phyloP scores from a whole-genome alignment of 805 yeast genomes.

The Wilhelminamyces savonicus region DNA sequence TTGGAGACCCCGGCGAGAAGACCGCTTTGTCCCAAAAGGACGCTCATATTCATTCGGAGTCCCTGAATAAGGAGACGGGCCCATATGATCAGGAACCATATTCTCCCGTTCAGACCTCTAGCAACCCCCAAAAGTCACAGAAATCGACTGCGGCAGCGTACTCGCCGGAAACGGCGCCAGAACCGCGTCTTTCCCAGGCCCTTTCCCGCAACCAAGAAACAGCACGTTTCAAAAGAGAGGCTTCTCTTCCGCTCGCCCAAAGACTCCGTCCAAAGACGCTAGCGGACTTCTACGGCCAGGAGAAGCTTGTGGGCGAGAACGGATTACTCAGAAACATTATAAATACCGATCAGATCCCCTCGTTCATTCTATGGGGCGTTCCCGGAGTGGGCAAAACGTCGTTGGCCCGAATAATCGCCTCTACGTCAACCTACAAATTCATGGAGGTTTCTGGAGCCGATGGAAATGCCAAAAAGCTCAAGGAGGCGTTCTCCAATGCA shows the following conservation, averaged over 20 bases:
- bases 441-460: constrained; percentile 37
- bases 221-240: too few species aligned
- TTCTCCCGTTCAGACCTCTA: too few species aligned
- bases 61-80: too few species aligned
- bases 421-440: constrained; percentile 23
- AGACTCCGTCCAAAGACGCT: constrained; percentile 31
- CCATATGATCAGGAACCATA: too few species aligned
- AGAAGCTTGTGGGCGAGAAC: constrained; percentile 29
- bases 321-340: constrained; percentile 32
- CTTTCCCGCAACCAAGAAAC: too few species aligned
- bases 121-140: too few species aligned
- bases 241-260: constrained; percentile 32
- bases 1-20: too few species aligned
- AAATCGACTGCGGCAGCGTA: too few species aligned
- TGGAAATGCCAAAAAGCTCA: constrained; percentile 27
- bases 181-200: too few species aligned
- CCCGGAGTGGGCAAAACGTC: constrained; percentile 43
- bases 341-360: constrained; percentile 28
- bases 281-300: constrained; percentile 38
- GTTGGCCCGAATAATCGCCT: constrained; percentile 33
- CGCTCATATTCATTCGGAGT: too few species aligned
- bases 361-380: constrained; percentile 38
- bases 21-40: too few species aligned
- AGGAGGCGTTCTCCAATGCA: constrained; percentile 30
- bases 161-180: too few species aligned